Conservation (phyloP, 2,329 filamentous ascomycete species). For the Fusarium sp. region DNA sequence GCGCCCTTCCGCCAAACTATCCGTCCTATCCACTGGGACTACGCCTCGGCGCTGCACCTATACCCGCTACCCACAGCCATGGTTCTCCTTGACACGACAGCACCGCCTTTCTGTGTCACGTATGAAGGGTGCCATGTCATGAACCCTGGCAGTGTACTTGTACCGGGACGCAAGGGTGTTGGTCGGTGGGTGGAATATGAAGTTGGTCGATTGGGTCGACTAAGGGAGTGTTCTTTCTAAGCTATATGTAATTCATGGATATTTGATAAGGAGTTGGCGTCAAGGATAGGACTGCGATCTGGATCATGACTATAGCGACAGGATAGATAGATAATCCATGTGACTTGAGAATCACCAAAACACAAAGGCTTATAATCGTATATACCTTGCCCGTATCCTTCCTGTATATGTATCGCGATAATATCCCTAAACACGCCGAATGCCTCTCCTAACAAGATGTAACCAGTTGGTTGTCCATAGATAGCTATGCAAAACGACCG, state of each 20-base stretch:
- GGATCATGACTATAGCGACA: constrained; percentile 23
- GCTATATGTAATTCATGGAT: background rate
- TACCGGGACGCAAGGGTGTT: constrained; percentile 73
- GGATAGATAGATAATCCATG: constrained; percentile 11
- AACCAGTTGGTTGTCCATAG: background rate
- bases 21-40: constrained; percentile 92
- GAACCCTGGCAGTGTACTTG: constrained; percentile 85
- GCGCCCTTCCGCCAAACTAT: constrained; percentile 84
- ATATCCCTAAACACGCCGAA: background rate
- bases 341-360: background rate
- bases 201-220: constrained; percentile 68
- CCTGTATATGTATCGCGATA: background rate
- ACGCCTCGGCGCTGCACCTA: constrained; percentile 77
- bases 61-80: constrained; percentile 90
- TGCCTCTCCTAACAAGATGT: background rate
- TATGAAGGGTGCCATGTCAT: constrained; percentile 97
- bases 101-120: constrained; percentile 84
- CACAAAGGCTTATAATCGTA: background rate
- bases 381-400: background rate
- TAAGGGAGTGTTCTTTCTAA: constrained; percentile 72
- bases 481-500: constrained; percentile 11
- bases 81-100: constrained; percentile 83
- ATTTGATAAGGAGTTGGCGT: constrained; percentile 14
- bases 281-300: background rate
- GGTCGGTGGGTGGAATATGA: constrained; percentile 92